These are phyloP conservation scores for Phytophthora gonapodyides DNA, from an alignment of 352 stramenopile species.

Conservation along the genomic window DNA sequence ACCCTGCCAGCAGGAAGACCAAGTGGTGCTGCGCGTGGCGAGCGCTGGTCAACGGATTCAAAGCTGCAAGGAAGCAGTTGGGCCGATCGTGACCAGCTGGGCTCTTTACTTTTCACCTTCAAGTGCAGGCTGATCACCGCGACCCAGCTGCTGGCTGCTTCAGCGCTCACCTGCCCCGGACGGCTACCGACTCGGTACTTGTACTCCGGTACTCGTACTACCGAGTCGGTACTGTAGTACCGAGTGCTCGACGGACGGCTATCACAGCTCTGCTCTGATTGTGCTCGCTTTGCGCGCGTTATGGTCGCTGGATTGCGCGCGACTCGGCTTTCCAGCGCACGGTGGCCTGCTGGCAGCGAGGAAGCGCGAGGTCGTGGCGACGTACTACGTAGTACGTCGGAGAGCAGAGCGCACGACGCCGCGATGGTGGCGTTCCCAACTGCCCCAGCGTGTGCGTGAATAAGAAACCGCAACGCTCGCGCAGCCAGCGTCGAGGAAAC, in stretches of 20 bases:
- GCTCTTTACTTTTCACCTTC: slow-evolving; percentile 5
- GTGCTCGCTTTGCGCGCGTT: slow-evolving; percentile 2
- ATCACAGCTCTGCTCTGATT: background rate
- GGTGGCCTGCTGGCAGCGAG: slow-evolving; percentile 18
- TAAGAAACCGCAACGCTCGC: background rate
- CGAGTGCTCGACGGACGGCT: no score
- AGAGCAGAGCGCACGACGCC: slow-evolving; percentile 2
- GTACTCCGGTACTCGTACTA: no score
- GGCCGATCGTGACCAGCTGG: slow-evolving; percentile 8
- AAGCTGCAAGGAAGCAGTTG: background rate
- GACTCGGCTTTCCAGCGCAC: slow-evolving; percentile 2
- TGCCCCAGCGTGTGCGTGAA: background rate
- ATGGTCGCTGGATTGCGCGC: slow-evolving; percentile 8
- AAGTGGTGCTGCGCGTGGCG: no score
- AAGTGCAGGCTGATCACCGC: slow-evolving; percentile 32
- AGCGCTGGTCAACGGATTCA: no score
- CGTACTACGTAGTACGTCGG: background rate
- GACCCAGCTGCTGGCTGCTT: slow-evolving; percentile 22
- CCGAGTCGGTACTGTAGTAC: no score
- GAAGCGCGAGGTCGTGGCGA: slow-evolving; percentile 16
- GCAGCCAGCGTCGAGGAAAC: no score
- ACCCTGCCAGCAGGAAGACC: no score
- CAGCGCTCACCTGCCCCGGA: slow-evolving; percentile 8
- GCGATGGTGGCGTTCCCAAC: background rate
- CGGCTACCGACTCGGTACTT: no score